Evolutionary conservation across 768 basidiomycete species (phyloP).

Genomic region (Rhizopogon salebrosus): DNA sequence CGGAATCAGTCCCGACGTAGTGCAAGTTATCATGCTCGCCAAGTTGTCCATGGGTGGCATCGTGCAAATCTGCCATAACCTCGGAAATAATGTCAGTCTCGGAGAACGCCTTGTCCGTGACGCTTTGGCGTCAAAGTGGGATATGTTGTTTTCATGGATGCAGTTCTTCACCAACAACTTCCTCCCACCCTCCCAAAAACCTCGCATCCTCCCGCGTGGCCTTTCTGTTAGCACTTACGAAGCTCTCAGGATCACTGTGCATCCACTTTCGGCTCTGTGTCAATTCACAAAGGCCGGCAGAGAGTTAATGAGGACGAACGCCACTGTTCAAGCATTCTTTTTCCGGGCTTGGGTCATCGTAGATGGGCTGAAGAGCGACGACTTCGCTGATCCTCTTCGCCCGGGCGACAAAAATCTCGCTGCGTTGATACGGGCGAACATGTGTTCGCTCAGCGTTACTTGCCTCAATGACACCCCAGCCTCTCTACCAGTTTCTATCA

Average conservation of each 20-base stretch:
- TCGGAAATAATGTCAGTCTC: background rate
- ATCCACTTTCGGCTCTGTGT: conserved; percentile 2
- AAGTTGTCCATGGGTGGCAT: conserved; percentile 3
- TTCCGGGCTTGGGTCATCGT: conserved; percentile 1
- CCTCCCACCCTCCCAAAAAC: background rate
- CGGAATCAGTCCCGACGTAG: background rate
- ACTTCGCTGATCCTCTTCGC: background rate
- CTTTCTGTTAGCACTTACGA: conserved; percentile 2
- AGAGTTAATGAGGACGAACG: background rate
- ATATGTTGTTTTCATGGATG: conserved; percentile 3
- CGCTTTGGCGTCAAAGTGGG: conserved; percentile 5
- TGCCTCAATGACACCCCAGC: background rate
- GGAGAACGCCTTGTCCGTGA: conserved; percentile 1
- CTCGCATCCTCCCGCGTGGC: background rate
- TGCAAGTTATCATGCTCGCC: conserved; percentile 1
- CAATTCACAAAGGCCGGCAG: background rate
- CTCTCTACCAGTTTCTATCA: background rate
- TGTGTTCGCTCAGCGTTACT: conserved; percentile 2
- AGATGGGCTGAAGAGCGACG: background rate
- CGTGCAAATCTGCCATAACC: conserved; percentile 1
- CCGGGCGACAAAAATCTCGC: background rate
- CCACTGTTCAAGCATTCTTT: conserved; percentile 2
- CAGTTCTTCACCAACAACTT: conserved; percentile 2
- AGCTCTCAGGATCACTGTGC: background rate
- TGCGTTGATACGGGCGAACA: conserved; percentile 1